A percentile compares a stretch with the other conserved stretches of the same genome.
phyloP scores from a whole-genome alignment of 2,329 filamentous ascomycete genomes.

The Bipolaris victoriae region DNA sequence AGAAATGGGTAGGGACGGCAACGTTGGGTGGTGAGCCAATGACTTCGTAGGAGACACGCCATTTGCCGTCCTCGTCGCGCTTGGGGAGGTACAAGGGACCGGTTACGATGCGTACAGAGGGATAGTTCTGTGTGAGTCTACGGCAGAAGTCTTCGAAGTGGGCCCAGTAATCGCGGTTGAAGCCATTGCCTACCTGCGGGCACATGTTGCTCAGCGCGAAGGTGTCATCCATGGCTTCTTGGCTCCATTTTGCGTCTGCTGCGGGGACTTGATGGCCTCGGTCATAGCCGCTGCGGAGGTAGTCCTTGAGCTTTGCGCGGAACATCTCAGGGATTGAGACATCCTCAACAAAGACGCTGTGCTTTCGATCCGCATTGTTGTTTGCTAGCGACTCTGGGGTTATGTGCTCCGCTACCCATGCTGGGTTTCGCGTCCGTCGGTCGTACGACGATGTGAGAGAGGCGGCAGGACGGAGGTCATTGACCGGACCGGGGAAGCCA shows the following conservation, averaged over 20 bases:
- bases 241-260: slow-evolving; percentile 94
- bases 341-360: slow-evolving; percentile 86
- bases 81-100: slow-evolving; percentile 92
- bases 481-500: slow-evolving; percentile 86
- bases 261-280: slow-evolving; percentile 96
- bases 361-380: slow-evolving; percentile 80
- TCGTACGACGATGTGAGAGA: slow-evolving; percentile 89
- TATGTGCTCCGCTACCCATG: slow-evolving; percentile 94
- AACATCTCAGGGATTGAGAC: slow-evolving; percentile 79
- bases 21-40: slow-evolving; percentile 93
- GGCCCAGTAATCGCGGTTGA: slow-evolving; percentile 99
- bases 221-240: slow-evolving; percentile 92
- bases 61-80: slow-evolving; percentile 88
- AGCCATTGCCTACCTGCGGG: slow-evolving; percentile 95
- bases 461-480: slow-evolving; percentile 77
- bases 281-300: slow-evolving; percentile 93
- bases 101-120: slow-evolving; percentile 87
- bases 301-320: slow-evolving; percentile 89
- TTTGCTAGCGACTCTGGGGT: slow-evolving; percentile 80
- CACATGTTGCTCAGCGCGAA: slow-evolving; percentile 97
- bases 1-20: slow-evolving; percentile 97
- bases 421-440: slow-evolving; percentile 85
- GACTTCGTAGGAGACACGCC: slow-evolving; percentile 93
- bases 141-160: slow-evolving; percentile 98
- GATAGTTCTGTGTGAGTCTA: slow-evolving; percentile 78